phyloP scores from a whole-genome alignment of 2,329 filamentous ascomycete genomes.

The Metarhizium guizhouense region DNA sequence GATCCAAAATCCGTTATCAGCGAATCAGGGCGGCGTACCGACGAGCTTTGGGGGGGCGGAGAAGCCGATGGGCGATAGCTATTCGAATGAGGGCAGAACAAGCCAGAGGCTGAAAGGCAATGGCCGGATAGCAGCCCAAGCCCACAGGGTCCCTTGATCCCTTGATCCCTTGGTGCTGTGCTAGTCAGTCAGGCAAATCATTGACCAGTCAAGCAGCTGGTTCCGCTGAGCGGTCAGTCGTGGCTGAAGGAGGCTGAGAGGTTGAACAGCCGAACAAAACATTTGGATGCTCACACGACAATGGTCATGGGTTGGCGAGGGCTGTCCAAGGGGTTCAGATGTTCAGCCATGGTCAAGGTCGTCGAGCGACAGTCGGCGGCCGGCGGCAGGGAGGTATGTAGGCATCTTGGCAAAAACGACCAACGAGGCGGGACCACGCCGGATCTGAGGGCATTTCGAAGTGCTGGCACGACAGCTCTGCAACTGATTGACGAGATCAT shows the following conservation, averaged over 20 bases:
- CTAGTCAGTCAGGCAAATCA: no score
- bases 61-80: not conserved
- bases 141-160: not conserved
- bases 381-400: not conserved
- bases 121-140: not conserved
- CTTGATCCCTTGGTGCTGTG: not conserved
- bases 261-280: not conserved
- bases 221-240: no score
- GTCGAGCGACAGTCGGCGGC: not conserved
- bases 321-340: no score
- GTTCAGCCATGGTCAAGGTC: not conserved
- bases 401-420: not conserved
- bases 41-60: not conserved
- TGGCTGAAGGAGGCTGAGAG: not conserved
- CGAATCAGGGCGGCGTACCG: not conserved
- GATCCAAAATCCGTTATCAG: conserved; percentile 1
- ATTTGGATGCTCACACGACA: not conserved
- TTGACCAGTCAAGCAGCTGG: no score
- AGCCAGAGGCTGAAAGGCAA: not conserved
- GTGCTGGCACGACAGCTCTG: not conserved
- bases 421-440: not conserved
- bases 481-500: not conserved
- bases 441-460: not conserved
- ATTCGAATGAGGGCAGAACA: not conserved
- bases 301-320: not conserved